Evolutionary conservation across 148 eudicot genomes (phyloP).

Genomic region (Linanthus parryae): DNA sequence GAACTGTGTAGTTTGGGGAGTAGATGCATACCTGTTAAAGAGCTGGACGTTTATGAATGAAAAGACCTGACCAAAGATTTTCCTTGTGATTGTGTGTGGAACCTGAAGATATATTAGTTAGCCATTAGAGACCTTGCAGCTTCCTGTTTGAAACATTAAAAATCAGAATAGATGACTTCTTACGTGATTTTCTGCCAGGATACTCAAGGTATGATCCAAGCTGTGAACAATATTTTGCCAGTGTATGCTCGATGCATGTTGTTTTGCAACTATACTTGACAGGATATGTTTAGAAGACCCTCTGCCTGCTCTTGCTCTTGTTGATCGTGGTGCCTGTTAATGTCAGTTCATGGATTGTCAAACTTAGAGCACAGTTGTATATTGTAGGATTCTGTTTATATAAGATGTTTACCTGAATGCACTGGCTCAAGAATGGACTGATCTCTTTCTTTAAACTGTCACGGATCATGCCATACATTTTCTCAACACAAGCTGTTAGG

Average conservation of each 20-base stretch:
- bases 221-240: constrained; percentile 89
- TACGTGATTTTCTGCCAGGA: constrained; percentile 77
- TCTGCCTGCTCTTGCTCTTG: constrained; percentile 67
- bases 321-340: constrained; percentile 78
- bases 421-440: constrained; percentile 68
- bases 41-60: constrained; percentile 97
- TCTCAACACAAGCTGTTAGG: constrained; percentile 93
- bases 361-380: constrained; percentile 1
- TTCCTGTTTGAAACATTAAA: neutral
- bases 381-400: neutral
- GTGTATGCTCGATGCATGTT: constrained; percentile 82
- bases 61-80: constrained; percentile 82
- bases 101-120: constrained; percentile 45
- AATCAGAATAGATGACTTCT: constrained; percentile 31
- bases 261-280: constrained; percentile 65
- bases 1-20: too few relatives aligned
- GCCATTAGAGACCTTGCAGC: neutral
- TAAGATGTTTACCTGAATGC: constrained; percentile 67
- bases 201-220: constrained; percentile 58
- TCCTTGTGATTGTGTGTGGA: constrained; percentile 63
- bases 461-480: constrained; percentile 91
- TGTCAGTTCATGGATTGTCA: constrained; percentile 14
- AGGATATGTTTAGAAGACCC: constrained; percentile 62
- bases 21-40: constrained; percentile 66
- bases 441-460: constrained; percentile 96